These are phyloP conservation scores for Aspergillus egyptiacus DNA, from an alignment of 495 filamentous ascomycete genomes.

Conservation along the genomic window DNA sequence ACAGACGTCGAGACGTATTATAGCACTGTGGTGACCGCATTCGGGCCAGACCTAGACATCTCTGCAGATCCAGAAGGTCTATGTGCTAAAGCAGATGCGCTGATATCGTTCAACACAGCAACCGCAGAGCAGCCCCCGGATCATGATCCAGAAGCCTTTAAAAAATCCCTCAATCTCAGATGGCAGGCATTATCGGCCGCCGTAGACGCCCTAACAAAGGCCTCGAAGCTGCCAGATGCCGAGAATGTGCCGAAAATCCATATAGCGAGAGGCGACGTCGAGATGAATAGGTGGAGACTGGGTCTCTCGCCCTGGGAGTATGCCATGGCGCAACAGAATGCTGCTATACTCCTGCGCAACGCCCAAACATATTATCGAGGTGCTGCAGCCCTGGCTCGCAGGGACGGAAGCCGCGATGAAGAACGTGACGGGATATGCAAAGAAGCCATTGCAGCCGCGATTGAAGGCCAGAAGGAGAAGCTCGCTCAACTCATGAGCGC, in stretches of 20 bases:
- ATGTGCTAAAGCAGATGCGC: slow-evolving; percentile 53
- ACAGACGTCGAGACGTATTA: slow-evolving; percentile 48
- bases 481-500: slow-evolving; percentile 32
- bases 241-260: slow-evolving; percentile 56
- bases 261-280: slow-evolving; percentile 55
- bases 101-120: slow-evolving; percentile 48
- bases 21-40: slow-evolving; percentile 40
- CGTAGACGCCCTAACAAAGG: slow-evolving; percentile 45
- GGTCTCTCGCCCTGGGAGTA: slow-evolving; percentile 44
- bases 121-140: slow-evolving; percentile 30
- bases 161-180: slow-evolving; percentile 28
- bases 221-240: slow-evolving; percentile 45
- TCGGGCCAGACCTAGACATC: slow-evolving; percentile 36
- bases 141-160: slow-evolving; percentile 23
- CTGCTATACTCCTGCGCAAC: slow-evolving; percentile 49
- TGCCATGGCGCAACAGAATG: slow-evolving; percentile 42
- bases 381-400: slow-evolving; percentile 43
- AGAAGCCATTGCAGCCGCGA: slow-evolving; percentile 40
- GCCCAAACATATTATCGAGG: slow-evolving; percentile 61
- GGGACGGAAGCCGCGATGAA: slow-evolving; percentile 38
- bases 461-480: slow-evolving; percentile 38
- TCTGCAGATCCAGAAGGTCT: slow-evolving; percentile 44
- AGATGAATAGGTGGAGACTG: slow-evolving; percentile 52
- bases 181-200: slow-evolving; percentile 48
- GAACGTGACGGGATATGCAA: slow-evolving; percentile 42